Base-by-base conservation (phyloP, 108 stramenopile species). In the Fistulifera solaris region DNA sequence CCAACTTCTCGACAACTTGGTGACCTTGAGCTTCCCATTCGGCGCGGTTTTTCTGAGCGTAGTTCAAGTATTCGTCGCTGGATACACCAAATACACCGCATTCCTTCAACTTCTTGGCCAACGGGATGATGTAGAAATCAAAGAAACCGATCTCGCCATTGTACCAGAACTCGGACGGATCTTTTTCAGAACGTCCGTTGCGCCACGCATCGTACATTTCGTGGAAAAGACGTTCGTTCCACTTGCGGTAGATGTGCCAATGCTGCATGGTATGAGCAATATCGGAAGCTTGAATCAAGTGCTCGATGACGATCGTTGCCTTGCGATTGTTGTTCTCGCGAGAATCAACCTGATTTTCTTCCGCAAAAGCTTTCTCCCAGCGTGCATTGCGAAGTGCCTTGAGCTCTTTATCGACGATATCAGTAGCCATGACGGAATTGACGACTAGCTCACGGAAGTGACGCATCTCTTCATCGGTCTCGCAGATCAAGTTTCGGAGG, bases 201-300 rank as follows among this genome's bases (percentile, higher is more conserved):
- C 35, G 27, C 47, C 31, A 63, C 11, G 66, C 71, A 56, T 38
- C 46, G 19, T 52, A 69, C 21, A 68, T 31, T 41, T 73, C 72
- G 12, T 57, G 21, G 47, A 65, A 73, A 13, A 73, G 64, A 28
- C 62, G 68, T 27, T 48, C 58, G 40, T 69, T 69, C 68, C 68
- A 69, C 26, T 64, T 69, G 19, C 42, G 39, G 25, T 64, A 69
- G 26, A 61, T 63, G 7, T 56, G 50, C 58, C 58, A 69, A 43
- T 69, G 63, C 42, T 69, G 68, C 63, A 69, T 69, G 5, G 68
- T 69, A 38, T 69, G 68, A 16, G 63, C 63, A 25, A 69, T 53
- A 60, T 69, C 68, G 4, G 68, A 58, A 23, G 63, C 68, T 45
- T 62, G 61, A 28, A 69, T 62, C 40, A 69, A 56, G 25, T 69